Percentiles rank a stretch among this genome's conserved stretches.
Conservation (phyloP, 1,284 basidiomycete genomes). For the Rhodotorula sp. region DNA sequence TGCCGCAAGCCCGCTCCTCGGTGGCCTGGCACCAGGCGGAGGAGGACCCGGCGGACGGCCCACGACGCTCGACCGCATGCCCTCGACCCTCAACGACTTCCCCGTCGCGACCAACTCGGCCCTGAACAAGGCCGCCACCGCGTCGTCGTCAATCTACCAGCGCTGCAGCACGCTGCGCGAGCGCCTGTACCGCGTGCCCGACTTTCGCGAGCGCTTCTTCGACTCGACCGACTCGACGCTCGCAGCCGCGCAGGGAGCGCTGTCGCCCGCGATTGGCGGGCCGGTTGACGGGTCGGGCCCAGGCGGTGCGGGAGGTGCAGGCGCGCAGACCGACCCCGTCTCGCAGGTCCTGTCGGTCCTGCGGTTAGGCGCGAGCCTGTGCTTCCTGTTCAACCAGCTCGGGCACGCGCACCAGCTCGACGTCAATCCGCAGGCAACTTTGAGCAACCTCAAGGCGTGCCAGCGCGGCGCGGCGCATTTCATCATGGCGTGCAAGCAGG, state of each 20-base stretch:
- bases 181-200: slow-evolving; percentile 52
- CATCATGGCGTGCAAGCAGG: slow-evolving; percentile 56
- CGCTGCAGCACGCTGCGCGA: slow-evolving; percentile 51
- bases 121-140: slow-evolving; percentile 42
- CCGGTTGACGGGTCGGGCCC: not conserved
- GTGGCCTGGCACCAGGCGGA: not conserved
- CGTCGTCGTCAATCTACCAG: slow-evolving; percentile 52
- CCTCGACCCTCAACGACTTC: slow-evolving; percentile 33
- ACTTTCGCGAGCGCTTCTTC: slow-evolving; percentile 47
- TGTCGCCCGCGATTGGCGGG: slow-evolving; percentile 9
- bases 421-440: slow-evolving; percentile 65
- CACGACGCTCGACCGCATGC: slow-evolving; percentile 21
- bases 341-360: slow-evolving; percentile 93
- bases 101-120: slow-evolving; percentile 44
- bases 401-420: slow-evolving; percentile 59
- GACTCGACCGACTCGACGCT: slow-evolving; percentile 4
- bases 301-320: not conserved
- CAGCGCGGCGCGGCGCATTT: slow-evolving; percentile 60
- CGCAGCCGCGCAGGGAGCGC: not conserved
- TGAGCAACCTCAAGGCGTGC: slow-evolving; percentile 77
- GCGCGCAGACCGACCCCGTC: slow-evolving; percentile 58
- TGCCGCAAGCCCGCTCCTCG: not conserved
- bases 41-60: not conserved
- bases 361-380: slow-evolving; percentile 87
- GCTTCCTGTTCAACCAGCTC: slow-evolving; percentile 86